These are phyloP conservation scores for Selaginella moellendorffii DNA, from an alignment of 75 land plant genomes.

Conservation along the genomic window DNA sequence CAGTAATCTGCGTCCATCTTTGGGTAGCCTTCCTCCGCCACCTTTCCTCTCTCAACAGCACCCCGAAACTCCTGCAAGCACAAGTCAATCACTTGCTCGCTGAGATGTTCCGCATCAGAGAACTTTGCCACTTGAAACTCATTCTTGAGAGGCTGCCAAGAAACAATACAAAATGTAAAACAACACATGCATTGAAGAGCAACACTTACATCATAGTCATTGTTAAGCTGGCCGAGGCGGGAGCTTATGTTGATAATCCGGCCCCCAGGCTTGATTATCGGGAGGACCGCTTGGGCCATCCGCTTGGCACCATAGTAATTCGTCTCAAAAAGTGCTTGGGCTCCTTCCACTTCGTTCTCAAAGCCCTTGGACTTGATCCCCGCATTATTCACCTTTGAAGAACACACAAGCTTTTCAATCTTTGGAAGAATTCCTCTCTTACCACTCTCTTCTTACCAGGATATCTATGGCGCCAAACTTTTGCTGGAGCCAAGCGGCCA, in stretches of 20 bases:
- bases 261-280: neutral
- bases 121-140: neutral
- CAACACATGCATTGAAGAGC: neutral
- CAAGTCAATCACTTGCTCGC: neutral
- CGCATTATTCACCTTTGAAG: neutral
- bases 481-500: neutral
- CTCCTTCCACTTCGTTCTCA: neutral
- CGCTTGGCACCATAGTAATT: neutral
- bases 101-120: neutral
- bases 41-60: neutral
- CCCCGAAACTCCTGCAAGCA: neutral
- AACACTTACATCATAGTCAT: neutral
- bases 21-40: neutral
- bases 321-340: neutral
- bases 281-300: neutral
- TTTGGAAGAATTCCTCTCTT: neutral
- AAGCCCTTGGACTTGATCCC: neutral
- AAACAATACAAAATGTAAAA: no score
- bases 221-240: neutral
- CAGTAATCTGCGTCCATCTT: neutral
- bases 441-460: constrained; percentile 5
- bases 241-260: neutral
- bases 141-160: neutral
- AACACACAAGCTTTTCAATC: neutral
- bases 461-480: neutral